phyloP scores from a whole-genome alignment of 108 stramenopile species.

The Cyclostephanos tholiformis region DNA sequence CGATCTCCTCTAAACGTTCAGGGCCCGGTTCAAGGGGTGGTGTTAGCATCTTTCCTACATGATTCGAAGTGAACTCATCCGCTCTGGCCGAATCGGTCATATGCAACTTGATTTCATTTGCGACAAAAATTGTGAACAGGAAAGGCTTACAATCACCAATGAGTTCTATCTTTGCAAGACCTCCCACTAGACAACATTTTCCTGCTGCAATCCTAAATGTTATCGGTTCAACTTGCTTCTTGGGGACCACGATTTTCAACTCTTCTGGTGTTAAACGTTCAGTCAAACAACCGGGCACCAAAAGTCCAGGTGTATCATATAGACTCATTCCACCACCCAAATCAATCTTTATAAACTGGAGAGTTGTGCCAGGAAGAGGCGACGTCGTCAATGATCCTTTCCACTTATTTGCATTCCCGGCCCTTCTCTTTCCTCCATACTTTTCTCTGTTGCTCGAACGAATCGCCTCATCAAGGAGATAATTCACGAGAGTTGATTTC shows the following conservation, averaged over 20 bases:
- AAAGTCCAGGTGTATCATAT: conserved; percentile 89
- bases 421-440: conserved; percentile 50
- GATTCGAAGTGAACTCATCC: conserved; percentile 84
- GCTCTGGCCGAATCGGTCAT: conserved; percentile 70
- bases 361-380: conserved; percentile 88
- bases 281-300: conserved; percentile 84
- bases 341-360: conserved; percentile 88
- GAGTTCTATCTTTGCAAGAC: conserved; percentile 82
- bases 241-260: conserved; percentile 87
- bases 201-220: conserved; percentile 83
- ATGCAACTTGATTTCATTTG: conserved; percentile 95
- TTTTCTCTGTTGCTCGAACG: conserved; percentile 44
- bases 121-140: conserved; percentile 94
- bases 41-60: conserved; percentile 88
- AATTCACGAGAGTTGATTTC: conserved; percentile 85
- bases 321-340: conserved; percentile 69
- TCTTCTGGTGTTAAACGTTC: conserved; percentile 87
- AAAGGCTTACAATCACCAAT: conserved; percentile 87
- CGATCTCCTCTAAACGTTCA: conserved; percentile 84
- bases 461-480: conserved; percentile 62
- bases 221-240: conserved; percentile 87
- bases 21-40: conserved; percentile 84
- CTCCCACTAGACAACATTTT: conserved; percentile 86
- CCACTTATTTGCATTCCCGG: conserved; percentile 73
- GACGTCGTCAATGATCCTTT: conserved; percentile 84